Evolutionary conservation across 2,329 filamentous ascomycete genomes (phyloP).

Genomic region (Colletotrichum karsti): DNA sequence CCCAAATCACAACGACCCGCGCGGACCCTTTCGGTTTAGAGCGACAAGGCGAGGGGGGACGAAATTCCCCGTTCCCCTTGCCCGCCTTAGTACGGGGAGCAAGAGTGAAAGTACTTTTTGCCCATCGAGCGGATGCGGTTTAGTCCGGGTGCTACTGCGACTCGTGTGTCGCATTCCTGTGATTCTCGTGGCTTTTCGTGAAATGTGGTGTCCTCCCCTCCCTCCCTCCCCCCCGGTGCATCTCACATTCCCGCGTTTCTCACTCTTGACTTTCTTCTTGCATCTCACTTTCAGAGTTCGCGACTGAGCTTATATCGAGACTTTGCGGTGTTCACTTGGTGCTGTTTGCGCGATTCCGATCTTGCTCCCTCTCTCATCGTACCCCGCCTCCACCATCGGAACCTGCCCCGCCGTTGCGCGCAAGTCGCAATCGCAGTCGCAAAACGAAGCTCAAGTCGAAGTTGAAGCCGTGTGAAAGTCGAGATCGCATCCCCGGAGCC

Average conservation of each 20-base stretch:
- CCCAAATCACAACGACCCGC: background rate
- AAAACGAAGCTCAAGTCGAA: background rate
- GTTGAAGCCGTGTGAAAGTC: background rate
- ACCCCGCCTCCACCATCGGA: slow-evolving; percentile 28
- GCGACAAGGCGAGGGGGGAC: background rate
- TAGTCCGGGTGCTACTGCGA: background rate
- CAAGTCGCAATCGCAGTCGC: slow-evolving; percentile 4
- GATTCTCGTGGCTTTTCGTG: background rate
- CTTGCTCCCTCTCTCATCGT: background rate
- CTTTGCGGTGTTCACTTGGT: no score
- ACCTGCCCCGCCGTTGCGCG: slow-evolving; percentile 11
- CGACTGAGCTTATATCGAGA: no score
- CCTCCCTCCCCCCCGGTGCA: background rate
- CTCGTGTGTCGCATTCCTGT: background rate
- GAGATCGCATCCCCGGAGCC: background rate
- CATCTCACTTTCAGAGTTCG: no score
- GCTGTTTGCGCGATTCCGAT: background rate
- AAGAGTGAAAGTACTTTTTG: background rate
- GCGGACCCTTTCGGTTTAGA: background rate
- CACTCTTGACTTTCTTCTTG: no score
- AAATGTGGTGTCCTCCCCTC: background rate
- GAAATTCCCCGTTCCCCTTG: background rate
- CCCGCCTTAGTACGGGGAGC: background rate
- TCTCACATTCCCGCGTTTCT: no score
- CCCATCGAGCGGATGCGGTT: background rate